Percentiles rank a stretch among this genome's conserved stretches.
phyloP scores from a whole-genome alignment of 2,329 filamentous ascomycete species.

The Tolypocladium paradoxum region DNA sequence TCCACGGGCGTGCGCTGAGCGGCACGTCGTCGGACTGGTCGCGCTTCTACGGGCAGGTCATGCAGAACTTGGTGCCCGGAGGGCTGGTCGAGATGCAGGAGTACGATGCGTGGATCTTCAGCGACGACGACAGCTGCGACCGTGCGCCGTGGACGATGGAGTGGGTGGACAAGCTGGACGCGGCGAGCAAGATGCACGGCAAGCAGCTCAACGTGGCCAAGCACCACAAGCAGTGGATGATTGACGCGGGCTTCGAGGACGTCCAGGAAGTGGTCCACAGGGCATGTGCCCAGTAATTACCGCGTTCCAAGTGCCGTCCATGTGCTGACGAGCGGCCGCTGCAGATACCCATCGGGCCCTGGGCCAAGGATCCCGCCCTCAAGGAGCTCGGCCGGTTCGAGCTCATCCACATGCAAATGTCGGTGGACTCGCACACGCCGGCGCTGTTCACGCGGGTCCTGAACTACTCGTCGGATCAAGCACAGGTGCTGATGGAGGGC shows the following conservation, averaged over 20 bases:
- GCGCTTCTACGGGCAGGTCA: conserved; percentile 18
- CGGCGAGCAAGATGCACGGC: conserved; percentile 23
- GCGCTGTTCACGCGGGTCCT: conserved; percentile 27
- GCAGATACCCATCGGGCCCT: conserved; percentile 27
- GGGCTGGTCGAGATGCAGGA: conserved; percentile 29
- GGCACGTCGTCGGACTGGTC: conserved; percentile 22
- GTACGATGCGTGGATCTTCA: conserved; percentile 26
- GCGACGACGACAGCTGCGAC: conserved; percentile 26
- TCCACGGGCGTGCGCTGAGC: conserved; percentile 22
- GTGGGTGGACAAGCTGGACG: conserved; percentile 25
- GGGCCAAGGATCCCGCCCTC: conserved; percentile 23
- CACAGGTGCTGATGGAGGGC: conserved; percentile 29
- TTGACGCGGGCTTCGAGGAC: conserved; percentile 25
- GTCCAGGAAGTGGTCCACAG: conserved; percentile 18
- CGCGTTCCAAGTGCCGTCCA: no score
- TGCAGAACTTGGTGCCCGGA: conserved; percentile 20
- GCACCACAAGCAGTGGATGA: conserved; percentile 26
- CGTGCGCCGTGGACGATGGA: conserved; percentile 26
- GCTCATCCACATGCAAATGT: conserved; percentile 30
- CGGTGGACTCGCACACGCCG: conserved; percentile 28
- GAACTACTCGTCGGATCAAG: conserved; percentile 28
- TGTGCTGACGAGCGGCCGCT: neutral
- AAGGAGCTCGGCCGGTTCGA: conserved; percentile 27
- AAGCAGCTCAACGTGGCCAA: conserved; percentile 27
- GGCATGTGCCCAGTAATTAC: no score